These are phyloP conservation scores for Xylariomycetidae sp. DNA, from an alignment of 2,329 filamentous ascomycete species.

Conservation along the genomic window DNA sequence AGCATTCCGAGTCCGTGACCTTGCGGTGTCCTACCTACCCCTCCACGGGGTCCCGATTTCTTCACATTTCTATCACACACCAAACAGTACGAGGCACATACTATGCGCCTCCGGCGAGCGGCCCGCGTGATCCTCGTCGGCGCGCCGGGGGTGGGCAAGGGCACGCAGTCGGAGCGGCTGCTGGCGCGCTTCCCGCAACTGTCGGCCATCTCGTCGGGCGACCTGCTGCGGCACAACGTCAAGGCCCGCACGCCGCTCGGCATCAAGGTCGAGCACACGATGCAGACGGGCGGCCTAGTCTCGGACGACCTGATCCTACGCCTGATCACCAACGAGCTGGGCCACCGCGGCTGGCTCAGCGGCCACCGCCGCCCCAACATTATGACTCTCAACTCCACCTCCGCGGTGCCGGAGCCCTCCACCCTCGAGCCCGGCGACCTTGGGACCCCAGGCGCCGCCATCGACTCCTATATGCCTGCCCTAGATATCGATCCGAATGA, in stretches of 20 bases:
- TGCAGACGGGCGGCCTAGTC: slow-evolving; percentile 85
- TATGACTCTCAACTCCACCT: slow-evolving; percentile 46
- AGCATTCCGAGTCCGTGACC: no score
- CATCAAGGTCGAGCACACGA: slow-evolving; percentile 82
- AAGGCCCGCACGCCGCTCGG: slow-evolving; percentile 80
- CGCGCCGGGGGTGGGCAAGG: slow-evolving; percentile 94
- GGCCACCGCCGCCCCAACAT: slow-evolving; percentile 38
- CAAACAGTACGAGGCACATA: slow-evolving; percentile 15
- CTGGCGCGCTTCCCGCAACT: slow-evolving; percentile 83
- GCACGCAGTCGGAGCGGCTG: slow-evolving; percentile 87
- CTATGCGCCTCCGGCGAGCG: slow-evolving; percentile 67
- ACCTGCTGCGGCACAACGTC: slow-evolving; percentile 88
- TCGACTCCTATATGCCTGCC: slow-evolving; percentile 36
- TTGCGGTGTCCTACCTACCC: no score
- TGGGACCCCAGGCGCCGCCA: neutral
- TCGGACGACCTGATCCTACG: slow-evolving; percentile 87
- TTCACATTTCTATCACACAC: slow-evolving; percentile 5
- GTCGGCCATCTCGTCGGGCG: slow-evolving; percentile 87
- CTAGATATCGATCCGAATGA: slow-evolving; percentile 32
- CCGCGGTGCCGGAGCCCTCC: slow-evolving; percentile 10
- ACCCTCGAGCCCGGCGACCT: slow-evolving; percentile 6
- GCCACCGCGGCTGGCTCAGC: slow-evolving; percentile 75
- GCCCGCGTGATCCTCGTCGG: slow-evolving; percentile 93
- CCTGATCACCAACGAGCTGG: slow-evolving; percentile 85
- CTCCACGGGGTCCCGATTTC: no score